Conservation (phyloP, 1,139 yeast genomes). For the Candida sanyaensis region DNA sequence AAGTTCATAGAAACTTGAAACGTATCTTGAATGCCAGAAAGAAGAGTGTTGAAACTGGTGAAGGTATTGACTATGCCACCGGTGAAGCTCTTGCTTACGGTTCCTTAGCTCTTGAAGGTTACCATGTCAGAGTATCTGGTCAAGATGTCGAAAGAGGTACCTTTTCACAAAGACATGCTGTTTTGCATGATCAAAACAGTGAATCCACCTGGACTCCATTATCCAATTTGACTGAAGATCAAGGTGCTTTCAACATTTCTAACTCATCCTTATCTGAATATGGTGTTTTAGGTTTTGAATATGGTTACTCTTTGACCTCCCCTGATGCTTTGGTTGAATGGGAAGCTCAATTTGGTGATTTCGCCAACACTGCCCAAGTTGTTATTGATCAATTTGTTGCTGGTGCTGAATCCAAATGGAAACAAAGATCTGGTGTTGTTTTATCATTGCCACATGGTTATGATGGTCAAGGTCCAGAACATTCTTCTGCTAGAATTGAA, state of each 20-base stretch:
- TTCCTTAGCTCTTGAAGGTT: slow-evolving; percentile 87
- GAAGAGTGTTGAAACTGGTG: slow-evolving; percentile 85
- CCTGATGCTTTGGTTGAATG: slow-evolving; percentile 96
- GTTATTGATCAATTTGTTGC: slow-evolving; percentile 96
- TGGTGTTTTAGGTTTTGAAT: slow-evolving; percentile 99
- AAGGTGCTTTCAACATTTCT: slow-evolving; percentile 84
- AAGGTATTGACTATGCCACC: slow-evolving; percentile 89
- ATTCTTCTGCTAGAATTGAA: slow-evolving; percentile 96
- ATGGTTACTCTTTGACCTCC: slow-evolving; percentile 96
- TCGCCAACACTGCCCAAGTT: slow-evolving; percentile 99
- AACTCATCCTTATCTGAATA: slow-evolving; percentile 98
- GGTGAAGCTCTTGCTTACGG: slow-evolving; percentile 99
- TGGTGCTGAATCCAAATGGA: slow-evolving; percentile 98
- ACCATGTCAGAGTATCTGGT: slow-evolving; percentile 96
- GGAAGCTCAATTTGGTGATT: slow-evolving; percentile 99
- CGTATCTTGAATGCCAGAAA: slow-evolving; percentile 88
- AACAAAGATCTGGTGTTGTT: slow-evolving; percentile 96
- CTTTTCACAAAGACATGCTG: slow-evolving; percentile 99
- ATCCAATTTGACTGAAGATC: slow-evolving; percentile 73
- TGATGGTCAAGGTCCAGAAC: slow-evolving; percentile 99
- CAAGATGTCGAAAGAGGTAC: slow-evolving; percentile 99
- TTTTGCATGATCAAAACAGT: slow-evolving; percentile 90
- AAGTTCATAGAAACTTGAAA: slow-evolving; percentile 93
- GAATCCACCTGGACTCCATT: slow-evolving; percentile 86
- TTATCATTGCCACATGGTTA: slow-evolving; percentile 98